Evolutionary conservation across 257 asterid genomes (phyloP).

Genomic region (Paulownia fortunei): DNA sequence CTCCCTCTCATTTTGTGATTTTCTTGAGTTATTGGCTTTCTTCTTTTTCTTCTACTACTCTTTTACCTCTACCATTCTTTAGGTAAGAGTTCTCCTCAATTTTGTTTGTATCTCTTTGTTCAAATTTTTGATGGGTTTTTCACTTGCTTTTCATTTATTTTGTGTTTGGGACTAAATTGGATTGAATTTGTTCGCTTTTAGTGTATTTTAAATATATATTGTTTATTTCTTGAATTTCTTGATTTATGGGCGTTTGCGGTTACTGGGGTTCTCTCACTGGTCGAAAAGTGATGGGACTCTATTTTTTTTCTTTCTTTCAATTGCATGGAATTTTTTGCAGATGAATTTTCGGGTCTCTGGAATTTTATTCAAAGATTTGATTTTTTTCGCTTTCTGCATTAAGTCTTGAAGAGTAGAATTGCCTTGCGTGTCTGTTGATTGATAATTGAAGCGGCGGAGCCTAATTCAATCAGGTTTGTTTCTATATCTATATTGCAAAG

Average conservation of each 20-base stretch:
- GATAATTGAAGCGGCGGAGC: slow-evolving; percentile 23
- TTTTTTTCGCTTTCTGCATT: slow-evolving; percentile 10
- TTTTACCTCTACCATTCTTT: slow-evolving; percentile 20
- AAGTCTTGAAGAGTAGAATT: slow-evolving; percentile 22
- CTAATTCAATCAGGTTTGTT: slow-evolving; percentile 32
- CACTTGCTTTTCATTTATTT: not conserved
- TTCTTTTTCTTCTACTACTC: slow-evolving; percentile 2
- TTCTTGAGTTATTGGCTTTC: slow-evolving; percentile 16
- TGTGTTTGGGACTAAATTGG: slow-evolving; percentile 2
- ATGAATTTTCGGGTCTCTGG: slow-evolving; percentile 26
- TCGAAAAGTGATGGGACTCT: not conserved
- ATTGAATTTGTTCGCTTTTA: not conserved
- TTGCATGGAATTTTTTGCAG: slow-evolving; percentile 39
- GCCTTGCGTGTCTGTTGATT: not conserved
- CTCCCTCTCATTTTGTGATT: slow-evolving; percentile 3
- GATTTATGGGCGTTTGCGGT: slow-evolving; percentile 8
- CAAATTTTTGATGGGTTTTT: slow-evolving; percentile 6
- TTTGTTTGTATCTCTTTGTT: not conserved
- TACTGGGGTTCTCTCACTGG: not conserved
- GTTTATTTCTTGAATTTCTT: slow-evolving; percentile 10
- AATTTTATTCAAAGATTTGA: slow-evolving; percentile 25
- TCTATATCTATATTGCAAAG: not conserved
- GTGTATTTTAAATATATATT: not conserved
- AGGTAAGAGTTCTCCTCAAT: slow-evolving; percentile 21
- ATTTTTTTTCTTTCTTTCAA: not conserved